Percentiles rank a stretch among this genome's conserved stretches.
phyloP scores from a whole-genome alignment of 768 basidiomycete genomes.

The Leccinum longicurvipes region DNA sequence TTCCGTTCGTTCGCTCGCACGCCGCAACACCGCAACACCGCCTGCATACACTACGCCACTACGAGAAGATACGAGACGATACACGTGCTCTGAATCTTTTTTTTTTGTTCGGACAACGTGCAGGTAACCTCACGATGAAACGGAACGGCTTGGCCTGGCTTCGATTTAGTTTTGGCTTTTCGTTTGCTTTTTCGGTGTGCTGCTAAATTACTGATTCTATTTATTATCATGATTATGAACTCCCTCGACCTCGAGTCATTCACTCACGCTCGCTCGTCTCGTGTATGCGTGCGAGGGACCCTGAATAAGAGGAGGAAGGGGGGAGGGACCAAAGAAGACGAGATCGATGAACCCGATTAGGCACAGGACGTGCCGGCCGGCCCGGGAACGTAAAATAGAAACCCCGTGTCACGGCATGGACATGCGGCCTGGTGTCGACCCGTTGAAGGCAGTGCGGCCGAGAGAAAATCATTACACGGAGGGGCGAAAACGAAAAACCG shows the following conservation, averaged over 20 bases:
- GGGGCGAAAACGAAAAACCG: neutral
- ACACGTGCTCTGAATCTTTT: neutral
- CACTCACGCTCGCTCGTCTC: too few species aligned
- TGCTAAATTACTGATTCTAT: neutral
- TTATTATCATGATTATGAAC: neutral
- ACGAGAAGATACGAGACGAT: neutral
- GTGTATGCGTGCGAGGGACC: too few species aligned
- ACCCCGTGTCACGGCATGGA: neutral
- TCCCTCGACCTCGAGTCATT: neutral
- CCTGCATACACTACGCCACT: neutral
- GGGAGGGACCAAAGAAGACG: neutral
- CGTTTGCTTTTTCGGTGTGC: neutral
- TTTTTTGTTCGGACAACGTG: slow-evolving; percentile 18
- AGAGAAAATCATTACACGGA: slow-evolving; percentile 4
- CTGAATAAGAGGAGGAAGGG: neutral
- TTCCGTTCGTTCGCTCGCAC: neutral
- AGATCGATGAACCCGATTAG: neutral
- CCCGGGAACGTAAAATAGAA: neutral
- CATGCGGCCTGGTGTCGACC: neutral
- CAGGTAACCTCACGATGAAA: slow-evolving; percentile 11
- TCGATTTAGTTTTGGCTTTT: neutral
- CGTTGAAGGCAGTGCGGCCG: slow-evolving; percentile 12
- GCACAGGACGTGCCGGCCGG: neutral
- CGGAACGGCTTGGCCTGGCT: neutral
- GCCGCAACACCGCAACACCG: neutral